A percentile compares a stretch with the other conserved stretches of the same genome.
Conservation (phyloP, 2,329 filamentous ascomycete genomes). For the Hirsutella thompsonii region DNA sequence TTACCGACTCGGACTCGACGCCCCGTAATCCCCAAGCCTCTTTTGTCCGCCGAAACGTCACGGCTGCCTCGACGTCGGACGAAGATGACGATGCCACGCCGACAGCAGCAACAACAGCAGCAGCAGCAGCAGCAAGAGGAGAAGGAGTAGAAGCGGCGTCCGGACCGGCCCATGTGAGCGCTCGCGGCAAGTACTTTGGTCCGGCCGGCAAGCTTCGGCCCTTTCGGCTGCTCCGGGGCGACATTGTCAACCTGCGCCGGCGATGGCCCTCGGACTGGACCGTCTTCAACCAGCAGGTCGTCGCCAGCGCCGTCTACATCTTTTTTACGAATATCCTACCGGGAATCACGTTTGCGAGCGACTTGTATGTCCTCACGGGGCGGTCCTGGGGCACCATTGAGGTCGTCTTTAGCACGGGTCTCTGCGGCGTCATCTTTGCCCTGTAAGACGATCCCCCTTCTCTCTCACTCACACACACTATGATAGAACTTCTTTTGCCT, state of each 20-base stretch:
- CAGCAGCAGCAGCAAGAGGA: too few relatives aligned
- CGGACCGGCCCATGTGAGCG: not conserved
- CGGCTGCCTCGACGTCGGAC: too few relatives aligned
- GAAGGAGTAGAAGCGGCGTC: not conserved
- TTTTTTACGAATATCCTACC: conserved; percentile 56
- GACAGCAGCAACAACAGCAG: too few relatives aligned
- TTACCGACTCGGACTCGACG: too few relatives aligned
- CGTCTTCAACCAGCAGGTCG: conserved; percentile 48
- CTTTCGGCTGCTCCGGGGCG: conserved; percentile 38
- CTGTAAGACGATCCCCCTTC: conserved; percentile 24
- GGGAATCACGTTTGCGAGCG: conserved; percentile 54
- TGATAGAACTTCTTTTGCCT: too few relatives aligned
- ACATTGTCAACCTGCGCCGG: conserved; percentile 29
- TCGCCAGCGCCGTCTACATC: conserved; percentile 51
- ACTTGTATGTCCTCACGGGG: conserved; percentile 49
- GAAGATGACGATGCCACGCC: too few relatives aligned
- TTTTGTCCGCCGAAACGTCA: too few relatives aligned
- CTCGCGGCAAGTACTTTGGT: conserved; percentile 11
- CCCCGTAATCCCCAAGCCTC: too few relatives aligned
- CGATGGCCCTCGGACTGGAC: conserved; percentile 41
- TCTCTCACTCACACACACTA: too few relatives aligned
- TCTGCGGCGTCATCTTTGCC: conserved; percentile 51
- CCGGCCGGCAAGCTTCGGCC: conserved; percentile 32
- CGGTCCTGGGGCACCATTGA: conserved; percentile 54
- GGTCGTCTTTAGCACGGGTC: conserved; percentile 51